phyloP scores from a whole-genome alignment of 441 rosid species.

The Breynia disticha region DNA sequence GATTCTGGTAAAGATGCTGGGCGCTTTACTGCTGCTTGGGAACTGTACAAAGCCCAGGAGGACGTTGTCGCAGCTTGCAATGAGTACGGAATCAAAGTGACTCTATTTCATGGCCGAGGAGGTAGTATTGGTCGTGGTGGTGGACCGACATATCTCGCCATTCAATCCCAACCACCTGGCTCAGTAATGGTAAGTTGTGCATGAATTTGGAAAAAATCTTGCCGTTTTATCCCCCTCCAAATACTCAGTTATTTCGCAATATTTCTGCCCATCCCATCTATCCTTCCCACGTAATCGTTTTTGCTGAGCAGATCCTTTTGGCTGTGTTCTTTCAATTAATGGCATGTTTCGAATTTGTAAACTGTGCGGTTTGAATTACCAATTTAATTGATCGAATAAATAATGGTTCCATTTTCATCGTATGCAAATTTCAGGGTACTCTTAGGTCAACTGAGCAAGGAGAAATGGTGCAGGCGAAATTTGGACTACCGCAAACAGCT shows the following conservation, averaged over 20 bases:
- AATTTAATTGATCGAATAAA: no score
- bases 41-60: conserved; percentile 96
- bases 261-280: background rate
- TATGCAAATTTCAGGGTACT: conserved; percentile 54
- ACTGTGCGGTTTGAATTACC: no score
- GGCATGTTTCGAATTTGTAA: no score
- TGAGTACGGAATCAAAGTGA: conserved; percentile 77
- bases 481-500: conserved; percentile 84
- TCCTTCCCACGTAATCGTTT: no score
- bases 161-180: conserved; percentile 96
- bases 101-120: conserved; percentile 95
- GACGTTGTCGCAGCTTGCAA: conserved; percentile 93
- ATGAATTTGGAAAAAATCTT: background rate
- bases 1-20: conserved; percentile 98
- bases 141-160: conserved; percentile 93
- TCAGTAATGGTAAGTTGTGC: conserved; percentile 76
- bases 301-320: no score
- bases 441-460: conserved; percentile 98
- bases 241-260: no score
- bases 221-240: no score
- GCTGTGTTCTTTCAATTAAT: no score
- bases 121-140: conserved; percentile 98
- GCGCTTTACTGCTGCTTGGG: conserved; percentile 97
- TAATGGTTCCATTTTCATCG: no score
- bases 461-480: conserved; percentile 98